Evolutionary conservation across 1,139 yeast genomes (phyloP).

Genomic region (Candida buenavistaensis): DNA sequence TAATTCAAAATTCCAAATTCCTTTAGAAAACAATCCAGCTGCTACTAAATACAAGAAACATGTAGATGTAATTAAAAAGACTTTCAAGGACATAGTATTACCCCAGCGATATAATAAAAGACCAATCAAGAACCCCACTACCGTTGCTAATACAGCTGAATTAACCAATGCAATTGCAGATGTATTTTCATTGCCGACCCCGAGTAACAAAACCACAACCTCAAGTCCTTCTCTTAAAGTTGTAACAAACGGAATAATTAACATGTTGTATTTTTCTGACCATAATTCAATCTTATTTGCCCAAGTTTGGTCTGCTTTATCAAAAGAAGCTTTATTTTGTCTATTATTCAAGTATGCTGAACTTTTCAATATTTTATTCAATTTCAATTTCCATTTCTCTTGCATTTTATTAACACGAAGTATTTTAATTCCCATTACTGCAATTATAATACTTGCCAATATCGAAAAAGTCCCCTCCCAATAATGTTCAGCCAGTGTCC

Average conservation of each 20-base stretch:
- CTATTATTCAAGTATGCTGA: conserved; percentile 11
- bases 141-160: conserved; percentile 31
- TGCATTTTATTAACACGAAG: conserved; percentile 58
- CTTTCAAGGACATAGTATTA: conserved; percentile 40
- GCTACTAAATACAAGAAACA: conserved; percentile 45
- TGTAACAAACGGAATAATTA: conserved; percentile 45
- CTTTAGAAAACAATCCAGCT: conserved; percentile 47
- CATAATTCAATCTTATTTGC: conserved; percentile 16
- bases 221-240: conserved; percentile 51
- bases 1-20: conserved; percentile 47
- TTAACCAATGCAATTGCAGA: conserved; percentile 32
- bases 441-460: conserved; percentile 43
- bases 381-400: conserved; percentile 79
- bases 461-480: conserved; percentile 50
- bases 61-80: conserved; percentile 42
- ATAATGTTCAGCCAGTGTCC: conserved; percentile 47
- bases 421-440: conserved; percentile 46
- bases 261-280: conserved; percentile 40
- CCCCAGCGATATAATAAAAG: conserved; percentile 41
- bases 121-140: conserved; percentile 37
- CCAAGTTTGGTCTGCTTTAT: conserved; percentile 9
- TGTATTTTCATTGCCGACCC: conserved; percentile 47
- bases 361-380: conserved; percentile 21
- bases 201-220: conserved; percentile 49
- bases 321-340: conserved; percentile 6